Evolutionary conservation across 192 early-diverging fungal genomes (phyloP), one percentile per base, ranked within the genome.

Genomic region (Backusella australiensis): DNA sequence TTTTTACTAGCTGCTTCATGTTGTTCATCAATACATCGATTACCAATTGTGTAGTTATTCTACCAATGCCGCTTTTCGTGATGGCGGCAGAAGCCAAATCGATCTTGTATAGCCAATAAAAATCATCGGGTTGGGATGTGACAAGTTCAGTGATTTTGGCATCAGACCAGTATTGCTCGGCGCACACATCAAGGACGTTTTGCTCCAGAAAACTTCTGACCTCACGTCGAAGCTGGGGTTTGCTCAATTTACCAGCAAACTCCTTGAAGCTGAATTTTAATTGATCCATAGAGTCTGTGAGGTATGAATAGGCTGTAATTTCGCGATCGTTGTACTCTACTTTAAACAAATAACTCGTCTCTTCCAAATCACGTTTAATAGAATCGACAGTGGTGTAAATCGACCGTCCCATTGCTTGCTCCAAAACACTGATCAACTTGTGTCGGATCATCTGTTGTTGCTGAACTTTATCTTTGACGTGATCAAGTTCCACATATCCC

Each of bases 321-420:
- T 91, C 88, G 67, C 96, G 92, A 83, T 99, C 97, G 77, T 98
- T 98, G 90, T 98, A 99, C 63, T 96, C 94, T 17, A 99, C 97
- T 86, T 99, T 99, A 88, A 96, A 97, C 84, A 96, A 94, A 80
- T 99, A 99, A 14, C 92, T 89, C 5, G 96, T 91, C 82, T 99
- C 96, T 59, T 98, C 96, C 53, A 99, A 86, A 77, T 99, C 96
- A 75, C 77, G 86, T 74, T 98, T 93, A 29, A 99, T 96, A 0
- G 94, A 92, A 71, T 96, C 93, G 29, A 93, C 89, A 77, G 98
- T 94, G 4, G 82, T 87, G 74, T 89, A 90, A 44, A 99, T 85
- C n/a, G 89, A 93, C 38, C 87, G 84, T 41, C 91, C 91, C 96
- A 99, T 98, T 77, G 91, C 92, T 59, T 93, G 91, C 73, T 99